Evolutionary conservation across 2,329 filamentous ascomycete genomes (phyloP).

Genomic region (Colletotrichum godetiae): DNA sequence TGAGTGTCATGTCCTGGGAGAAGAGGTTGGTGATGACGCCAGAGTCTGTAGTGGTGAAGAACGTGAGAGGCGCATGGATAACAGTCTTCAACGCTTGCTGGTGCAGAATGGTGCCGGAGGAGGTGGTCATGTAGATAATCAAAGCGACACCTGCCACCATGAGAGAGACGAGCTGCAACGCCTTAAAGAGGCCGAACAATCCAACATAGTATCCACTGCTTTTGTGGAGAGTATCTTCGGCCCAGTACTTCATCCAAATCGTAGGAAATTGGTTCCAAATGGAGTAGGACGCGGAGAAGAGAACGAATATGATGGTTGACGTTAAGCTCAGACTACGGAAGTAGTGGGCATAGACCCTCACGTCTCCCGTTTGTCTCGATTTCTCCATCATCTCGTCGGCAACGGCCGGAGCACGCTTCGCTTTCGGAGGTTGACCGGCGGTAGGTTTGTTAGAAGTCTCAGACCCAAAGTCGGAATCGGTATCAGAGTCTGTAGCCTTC

Average conservation of each 20-base stretch:
- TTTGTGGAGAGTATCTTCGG: constrained; percentile 36
- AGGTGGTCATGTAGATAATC: constrained; percentile 37
- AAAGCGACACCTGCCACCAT: constrained; percentile 35
- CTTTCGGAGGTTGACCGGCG: not conserved
- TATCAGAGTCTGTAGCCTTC: constrained; percentile 33
- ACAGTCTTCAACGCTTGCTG: constrained; percentile 38
- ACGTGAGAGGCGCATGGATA: constrained; percentile 47
- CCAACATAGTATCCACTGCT: constrained; percentile 37
- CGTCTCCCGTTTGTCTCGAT: constrained; percentile 35
- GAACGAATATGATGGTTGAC: not conserved
- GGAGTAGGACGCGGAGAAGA: constrained; percentile 13
- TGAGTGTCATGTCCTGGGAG: constrained; percentile 50
- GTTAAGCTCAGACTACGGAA: constrained; percentile 26
- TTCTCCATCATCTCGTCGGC: constrained; percentile 21
- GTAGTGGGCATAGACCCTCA: constrained; percentile 41
- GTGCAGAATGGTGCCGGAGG: constrained; percentile 40
- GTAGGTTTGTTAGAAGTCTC: not conserved
- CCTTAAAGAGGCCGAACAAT: constrained; percentile 37
- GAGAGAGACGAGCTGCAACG: constrained; percentile 31
- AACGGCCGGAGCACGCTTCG: constrained; percentile 12
- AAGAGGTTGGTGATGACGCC: constrained; percentile 52
- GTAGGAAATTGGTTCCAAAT: constrained; percentile 38
- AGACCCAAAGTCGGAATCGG: constrained; percentile 16
- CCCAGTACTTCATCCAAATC: constrained; percentile 48
- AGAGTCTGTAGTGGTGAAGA: constrained; percentile 50